Conservation (phyloP, 495 filamentous ascomycete genomes). For the Aspergillus bertholletiae region DNA sequence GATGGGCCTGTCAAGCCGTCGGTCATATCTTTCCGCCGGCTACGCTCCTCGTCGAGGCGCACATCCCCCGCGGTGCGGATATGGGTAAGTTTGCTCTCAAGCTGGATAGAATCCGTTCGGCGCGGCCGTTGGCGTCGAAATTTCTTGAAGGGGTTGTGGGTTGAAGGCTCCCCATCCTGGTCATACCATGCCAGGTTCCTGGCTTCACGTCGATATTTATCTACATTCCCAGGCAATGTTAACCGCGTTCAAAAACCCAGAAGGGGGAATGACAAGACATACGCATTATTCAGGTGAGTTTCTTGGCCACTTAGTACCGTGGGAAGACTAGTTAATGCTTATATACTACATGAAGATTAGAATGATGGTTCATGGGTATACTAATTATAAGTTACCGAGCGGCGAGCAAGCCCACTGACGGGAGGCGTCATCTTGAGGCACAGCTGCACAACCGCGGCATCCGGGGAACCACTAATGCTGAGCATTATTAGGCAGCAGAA, state of each 20-base stretch:
- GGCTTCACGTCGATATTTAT: slow-evolving; percentile 43
- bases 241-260: neutral
- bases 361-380: neutral
- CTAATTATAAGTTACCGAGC: neutral
- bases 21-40: slow-evolving; percentile 25
- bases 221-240: slow-evolving; percentile 19
- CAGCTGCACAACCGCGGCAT: neutral
- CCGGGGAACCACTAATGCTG: neutral
- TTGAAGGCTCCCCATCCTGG: slow-evolving; percentile 36
- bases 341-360: neutral
- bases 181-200: slow-evolving; percentile 47
- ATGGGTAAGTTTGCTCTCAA: slow-evolving; percentile 21
- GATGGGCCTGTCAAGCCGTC: slow-evolving; percentile 23
- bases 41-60: slow-evolving; percentile 22
- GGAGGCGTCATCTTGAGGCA: neutral
- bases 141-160: slow-evolving; percentile 50
- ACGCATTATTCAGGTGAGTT: neutral
- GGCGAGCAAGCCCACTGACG: neutral
- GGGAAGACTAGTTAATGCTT: neutral
- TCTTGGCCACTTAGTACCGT: neutral
- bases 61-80: slow-evolving; percentile 25
- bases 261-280: neutral
- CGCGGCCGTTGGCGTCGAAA: slow-evolving; percentile 27
- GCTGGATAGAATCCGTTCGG: slow-evolving; percentile 30
- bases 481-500: neutral